Evolutionary conservation across 495 filamentous ascomycete genomes (phyloP).

Genomic region (Cryomyces minteri): DNA sequence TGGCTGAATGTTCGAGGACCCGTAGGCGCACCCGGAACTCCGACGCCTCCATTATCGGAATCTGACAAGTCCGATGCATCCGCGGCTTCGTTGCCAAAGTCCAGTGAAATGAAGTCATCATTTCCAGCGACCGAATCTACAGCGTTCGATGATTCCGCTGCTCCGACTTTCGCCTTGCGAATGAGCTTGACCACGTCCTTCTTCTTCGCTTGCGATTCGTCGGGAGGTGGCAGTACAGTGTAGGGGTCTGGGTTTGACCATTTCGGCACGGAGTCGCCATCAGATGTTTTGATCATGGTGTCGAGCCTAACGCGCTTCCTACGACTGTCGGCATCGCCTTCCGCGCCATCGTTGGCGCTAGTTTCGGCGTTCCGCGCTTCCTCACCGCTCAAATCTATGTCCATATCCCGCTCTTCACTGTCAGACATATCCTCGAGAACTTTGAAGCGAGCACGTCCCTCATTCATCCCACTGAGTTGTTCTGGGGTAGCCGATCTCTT

Average conservation of each 20-base stretch:
- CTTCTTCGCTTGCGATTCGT: conserved; percentile 44
- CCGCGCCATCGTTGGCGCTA: not conserved
- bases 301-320: conserved; percentile 12
- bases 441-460: conserved; percentile 17
- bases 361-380: not conserved
- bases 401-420: conserved; percentile 55
- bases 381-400: conserved; percentile 7
- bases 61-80: not conserved
- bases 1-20: too few relatives aligned
- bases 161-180: conserved; percentile 53
- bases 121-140: conserved; percentile 38
- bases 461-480: conserved; percentile 16
- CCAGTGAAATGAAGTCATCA: conserved; percentile 74
- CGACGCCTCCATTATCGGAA: not conserved
- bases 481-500: conserved; percentile 13
- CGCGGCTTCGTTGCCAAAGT: conserved; percentile 32
- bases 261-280: conserved; percentile 36
- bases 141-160: conserved; percentile 18
- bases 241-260: conserved; percentile 96
- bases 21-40: not conserved
- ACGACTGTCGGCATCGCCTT: conserved; percentile 17
- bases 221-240: conserved; percentile 57
- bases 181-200: conserved; percentile 76
- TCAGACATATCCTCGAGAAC: conserved; percentile 46
- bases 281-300: conserved; percentile 8